These are phyloP conservation scores for Clohesyomyces aquaticus DNA, from an alignment of 495 filamentous ascomycete genomes.

Conservation along the genomic window DNA sequence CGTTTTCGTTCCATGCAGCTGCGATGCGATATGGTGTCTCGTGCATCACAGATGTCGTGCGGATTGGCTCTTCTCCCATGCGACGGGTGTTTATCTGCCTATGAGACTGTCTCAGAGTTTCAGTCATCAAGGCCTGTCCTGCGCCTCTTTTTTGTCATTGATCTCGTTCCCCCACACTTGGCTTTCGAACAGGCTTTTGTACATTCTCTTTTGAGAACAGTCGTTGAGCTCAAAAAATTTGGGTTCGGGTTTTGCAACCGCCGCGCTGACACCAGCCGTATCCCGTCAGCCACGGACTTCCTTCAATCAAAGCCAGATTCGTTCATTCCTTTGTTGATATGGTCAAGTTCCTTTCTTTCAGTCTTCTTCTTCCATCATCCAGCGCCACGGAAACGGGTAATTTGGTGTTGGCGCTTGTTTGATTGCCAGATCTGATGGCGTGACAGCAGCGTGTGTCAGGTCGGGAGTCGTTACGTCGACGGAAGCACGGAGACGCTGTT, in stretches of 20 bases:
- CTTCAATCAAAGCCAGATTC: background rate
- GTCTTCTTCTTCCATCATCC: background rate
- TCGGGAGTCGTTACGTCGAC: background rate
- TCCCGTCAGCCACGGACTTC: background rate
- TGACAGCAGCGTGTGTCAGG: background rate
- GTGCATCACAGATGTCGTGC: background rate
- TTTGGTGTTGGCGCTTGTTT: background rate
- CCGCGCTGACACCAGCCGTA: background rate
- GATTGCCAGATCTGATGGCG: too few species aligned
- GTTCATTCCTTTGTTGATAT: background rate
- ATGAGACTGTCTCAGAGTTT: background rate
- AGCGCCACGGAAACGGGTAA: background rate
- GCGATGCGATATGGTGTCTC: background rate
- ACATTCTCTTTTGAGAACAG: background rate
- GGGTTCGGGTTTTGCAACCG: background rate
- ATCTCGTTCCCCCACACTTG: background rate
- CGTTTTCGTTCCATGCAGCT: background rate
- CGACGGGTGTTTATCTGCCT: background rate
- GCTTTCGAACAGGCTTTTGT: background rate
- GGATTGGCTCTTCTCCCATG: background rate
- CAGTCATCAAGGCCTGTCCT: background rate
- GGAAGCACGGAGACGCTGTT: background rate
- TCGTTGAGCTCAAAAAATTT: background rate
- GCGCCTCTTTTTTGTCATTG: background rate
- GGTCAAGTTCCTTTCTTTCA: background rate